These are phyloP conservation scores for Candida peoriensis DNA, from an alignment of 805 yeast genomes.

Conservation along the genomic window DNA sequence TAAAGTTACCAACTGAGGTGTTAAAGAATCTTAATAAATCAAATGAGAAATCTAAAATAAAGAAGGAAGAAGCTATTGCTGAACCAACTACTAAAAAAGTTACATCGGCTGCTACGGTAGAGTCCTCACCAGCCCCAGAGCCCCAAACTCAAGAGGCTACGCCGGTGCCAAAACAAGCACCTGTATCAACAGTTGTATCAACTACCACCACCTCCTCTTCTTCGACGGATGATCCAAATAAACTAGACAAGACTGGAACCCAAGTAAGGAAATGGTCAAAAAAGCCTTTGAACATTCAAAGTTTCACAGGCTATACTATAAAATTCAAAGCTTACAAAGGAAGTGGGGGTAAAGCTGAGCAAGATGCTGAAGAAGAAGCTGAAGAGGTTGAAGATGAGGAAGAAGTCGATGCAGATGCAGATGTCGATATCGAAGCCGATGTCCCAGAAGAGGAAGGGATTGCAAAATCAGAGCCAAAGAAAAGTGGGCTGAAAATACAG, in stretches of 20 bases:
- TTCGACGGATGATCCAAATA: conserved; percentile 7
- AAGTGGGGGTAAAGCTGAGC: conserved; percentile 8
- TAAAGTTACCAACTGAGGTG: conserved; percentile 12
- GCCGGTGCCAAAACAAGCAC: conserved; percentile 11
- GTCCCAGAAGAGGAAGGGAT: too few relatives aligned
- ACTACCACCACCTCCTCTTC: too few relatives aligned
- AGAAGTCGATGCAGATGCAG: too few relatives aligned
- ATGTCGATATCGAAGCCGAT: too few relatives aligned
- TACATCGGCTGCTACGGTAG: conserved; percentile 9
- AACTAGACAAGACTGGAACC: conserved; percentile 37
- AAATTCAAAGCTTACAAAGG: conserved; percentile 36
- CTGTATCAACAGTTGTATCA: conserved; percentile 11
- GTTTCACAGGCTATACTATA: conserved; percentile 41
- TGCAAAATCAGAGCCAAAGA: too few relatives aligned
- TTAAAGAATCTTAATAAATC: conserved; percentile 4
- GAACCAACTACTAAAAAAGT: conserved; percentile 4
- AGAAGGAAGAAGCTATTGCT: conserved; percentile 1
- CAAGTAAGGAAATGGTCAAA: conserved; percentile 42
- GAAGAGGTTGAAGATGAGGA: too few relatives aligned
- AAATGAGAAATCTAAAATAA: conserved; percentile 4
- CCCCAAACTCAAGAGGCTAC: conserved; percentile 7
- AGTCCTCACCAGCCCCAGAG: conserved; percentile 11
- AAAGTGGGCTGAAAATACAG: conserved; percentile 14
- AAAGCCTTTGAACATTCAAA: conserved; percentile 32
- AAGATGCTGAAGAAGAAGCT: conserved; percentile 1